Percentiles rank a stretch among this genome's conserved stretches.
phyloP scores from a whole-genome alignment of 768 basidiomycete genomes.

The Lentinula lateritia region DNA sequence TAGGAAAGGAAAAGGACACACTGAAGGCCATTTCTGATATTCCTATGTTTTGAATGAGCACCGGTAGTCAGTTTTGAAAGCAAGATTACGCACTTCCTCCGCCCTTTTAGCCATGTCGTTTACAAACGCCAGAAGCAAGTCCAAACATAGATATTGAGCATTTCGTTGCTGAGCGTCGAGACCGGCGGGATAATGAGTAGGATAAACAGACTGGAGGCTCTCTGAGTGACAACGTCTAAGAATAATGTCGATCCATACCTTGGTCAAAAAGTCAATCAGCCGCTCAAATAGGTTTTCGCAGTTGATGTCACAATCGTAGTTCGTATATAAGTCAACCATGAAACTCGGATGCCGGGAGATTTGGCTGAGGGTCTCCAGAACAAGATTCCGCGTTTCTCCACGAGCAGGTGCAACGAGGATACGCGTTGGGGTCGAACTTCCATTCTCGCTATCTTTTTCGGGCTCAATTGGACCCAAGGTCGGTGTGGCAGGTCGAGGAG shows the following conservation, averaged over 20 bases:
- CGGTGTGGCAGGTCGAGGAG: conserved; percentile 53
- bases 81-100: conserved; percentile 34
- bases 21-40: conserved; percentile 57
- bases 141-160: conserved; percentile 83
- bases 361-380: conserved; percentile 82
- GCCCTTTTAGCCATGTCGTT: conserved; percentile 78
- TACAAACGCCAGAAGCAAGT: conserved; percentile 81
- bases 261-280: conserved; percentile 80
- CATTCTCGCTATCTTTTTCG: conserved; percentile 41
- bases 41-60: conserved; percentile 22
- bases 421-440: conserved; percentile 45
- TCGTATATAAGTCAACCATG: conserved; percentile 93
- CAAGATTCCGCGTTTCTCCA: conserved; percentile 82
- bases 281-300: conserved; percentile 95
- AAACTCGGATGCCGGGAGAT: conserved; percentile 82
- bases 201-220: conserved; percentile 67
- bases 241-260: conserved; percentile 40
- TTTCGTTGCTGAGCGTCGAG: conserved; percentile 65
- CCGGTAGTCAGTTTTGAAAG: conserved; percentile 9
- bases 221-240: conserved; percentile 4
- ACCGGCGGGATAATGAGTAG: conserved; percentile 51
- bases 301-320: conserved; percentile 96
- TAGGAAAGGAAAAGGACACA: conserved; percentile 26
- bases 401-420: conserved; percentile 69
- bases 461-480: conserved; percentile 32